Base-by-base conservation (phyloP, 371 early-diverging fungal species). In the Actinomortierella ambigua region DNA sequence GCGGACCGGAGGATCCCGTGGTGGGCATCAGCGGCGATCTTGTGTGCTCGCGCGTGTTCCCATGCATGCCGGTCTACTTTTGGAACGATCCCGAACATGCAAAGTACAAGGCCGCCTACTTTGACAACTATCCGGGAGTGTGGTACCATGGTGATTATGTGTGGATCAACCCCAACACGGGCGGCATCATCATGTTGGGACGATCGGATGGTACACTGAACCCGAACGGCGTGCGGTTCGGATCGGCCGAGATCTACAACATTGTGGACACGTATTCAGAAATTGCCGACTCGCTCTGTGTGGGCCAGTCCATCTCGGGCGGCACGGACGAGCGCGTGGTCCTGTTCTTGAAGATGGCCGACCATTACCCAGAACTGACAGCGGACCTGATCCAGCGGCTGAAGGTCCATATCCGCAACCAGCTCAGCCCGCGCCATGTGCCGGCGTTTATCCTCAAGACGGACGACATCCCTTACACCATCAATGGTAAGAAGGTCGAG, bases 101-200 rank as follows among this genome's bases (percentile, higher is more conserved):
- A 53, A 92, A 92, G 76, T 98, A 98, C 81, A 82, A 70, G 61
- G 75, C 78, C 14, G 95, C 98, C 0, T 98, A 98, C 78, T 98
- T 98, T 83, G 84, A 84, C 40, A 83, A 90, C 48, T 94, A 92
- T 69, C 80, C 84, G 2, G 79, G 78, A 49, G 86, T 94, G 22
- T 98, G 98, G 98, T 92, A 93, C 77, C 98, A 98, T 68, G 97
- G 98, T 26, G 98, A 98, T 69, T 98, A 91, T 75, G 87, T 97
- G 47, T 82, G 84, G 69, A 86, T 98, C 60, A 93, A 92, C 68
- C 83, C 89, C 26, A 77, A 78, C n/a, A 97, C 96, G 0, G 91
- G 92, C 22, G 98, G 98, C 29, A 89, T 98, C 44, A 82, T 95
- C 44, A 97, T 98, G 97, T 82, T 98, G 8, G 98, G 98, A 14